A percentile compares a stretch with the other conserved stretches of the same genome.
Conservation (phyloP, 257 asterid genomes). For the Salvia rosmarinus region DNA sequence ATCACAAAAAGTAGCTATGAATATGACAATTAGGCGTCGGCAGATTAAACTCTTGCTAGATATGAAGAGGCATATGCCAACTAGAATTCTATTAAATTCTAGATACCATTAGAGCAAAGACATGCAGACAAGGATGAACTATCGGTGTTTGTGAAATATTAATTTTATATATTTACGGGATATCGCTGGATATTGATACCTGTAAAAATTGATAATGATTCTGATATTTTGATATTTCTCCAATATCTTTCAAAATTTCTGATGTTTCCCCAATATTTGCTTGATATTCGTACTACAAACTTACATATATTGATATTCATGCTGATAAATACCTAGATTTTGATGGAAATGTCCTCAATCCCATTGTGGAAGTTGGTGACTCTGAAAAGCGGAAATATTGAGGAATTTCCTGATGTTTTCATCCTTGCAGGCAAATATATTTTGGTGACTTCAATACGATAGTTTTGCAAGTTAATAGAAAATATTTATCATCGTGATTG, state of each 20-base stretch:
- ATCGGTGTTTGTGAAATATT: not conserved
- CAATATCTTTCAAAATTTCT: not conserved
- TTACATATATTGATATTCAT: not conserved
- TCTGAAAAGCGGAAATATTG: not conserved
- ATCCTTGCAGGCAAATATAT: not conserved
- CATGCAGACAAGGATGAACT: not conserved
- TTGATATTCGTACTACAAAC: not conserved
- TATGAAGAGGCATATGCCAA: slow-evolving; percentile 4
- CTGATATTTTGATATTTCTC: not conserved
- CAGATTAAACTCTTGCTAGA: slow-evolving; percentile 12
- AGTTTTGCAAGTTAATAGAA: slow-evolving; percentile 1
- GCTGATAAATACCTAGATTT: not conserved
- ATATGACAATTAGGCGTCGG: not conserved
- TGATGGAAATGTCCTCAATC: not conserved
- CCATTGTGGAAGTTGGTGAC: not conserved
- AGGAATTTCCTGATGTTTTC: not conserved
- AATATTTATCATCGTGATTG: slow-evolving; percentile 2
- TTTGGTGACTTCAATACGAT: slow-evolving; percentile 6
- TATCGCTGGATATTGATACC: too few species aligned
- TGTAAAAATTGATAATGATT: too few species aligned
- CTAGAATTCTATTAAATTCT: not conserved
- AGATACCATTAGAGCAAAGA: not conserved
- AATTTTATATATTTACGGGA: not conserved
- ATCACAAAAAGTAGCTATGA: slow-evolving; percentile 8
- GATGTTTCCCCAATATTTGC: not conserved